Evolutionary conservation across 768 basidiomycete genomes (phyloP).

Genomic region (Collybia nuda): DNA sequence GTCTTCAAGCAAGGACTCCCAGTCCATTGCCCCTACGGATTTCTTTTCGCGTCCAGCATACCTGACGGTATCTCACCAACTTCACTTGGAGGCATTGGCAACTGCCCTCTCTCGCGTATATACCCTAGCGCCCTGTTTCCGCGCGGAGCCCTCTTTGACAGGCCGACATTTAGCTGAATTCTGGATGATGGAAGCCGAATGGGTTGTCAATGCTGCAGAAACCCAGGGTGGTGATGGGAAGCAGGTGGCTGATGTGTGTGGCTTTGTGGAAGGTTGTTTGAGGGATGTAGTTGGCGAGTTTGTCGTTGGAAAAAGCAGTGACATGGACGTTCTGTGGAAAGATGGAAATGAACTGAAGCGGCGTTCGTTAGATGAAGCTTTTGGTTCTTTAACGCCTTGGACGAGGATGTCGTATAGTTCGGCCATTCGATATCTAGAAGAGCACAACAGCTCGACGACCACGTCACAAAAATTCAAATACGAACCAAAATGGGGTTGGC

Average conservation of each 20-base stretch:
- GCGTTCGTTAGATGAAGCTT: constrained; percentile 34
- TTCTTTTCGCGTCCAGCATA: constrained; percentile 80
- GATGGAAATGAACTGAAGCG: constrained; percentile 33
- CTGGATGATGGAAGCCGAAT: constrained; percentile 99
- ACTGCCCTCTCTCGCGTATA: constrained; percentile 81
- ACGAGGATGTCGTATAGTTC: constrained; percentile 75
- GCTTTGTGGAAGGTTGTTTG: constrained; percentile 36
- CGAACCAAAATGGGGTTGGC: constrained; percentile 63
- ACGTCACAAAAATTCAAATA: constrained; percentile 48
- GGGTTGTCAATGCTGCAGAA: constrained; percentile 41
- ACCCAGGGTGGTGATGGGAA: not conserved
- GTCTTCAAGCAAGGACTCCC: too few relatives aligned
- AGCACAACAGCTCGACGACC: constrained; percentile 20
- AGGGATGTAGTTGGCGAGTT: constrained; percentile 20
- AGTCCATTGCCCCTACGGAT: constrained; percentile 28
- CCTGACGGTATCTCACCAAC: constrained; percentile 93
- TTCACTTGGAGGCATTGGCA: constrained; percentile 90
- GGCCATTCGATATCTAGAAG: constrained; percentile 61
- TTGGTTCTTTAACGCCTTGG: constrained; percentile 48
- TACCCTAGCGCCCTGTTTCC: constrained; percentile 91
- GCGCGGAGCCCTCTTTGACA: constrained; percentile 88
- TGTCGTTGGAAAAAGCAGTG: constrained; percentile 14
- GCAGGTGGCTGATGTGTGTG: constrained; percentile 41
- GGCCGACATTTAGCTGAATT: constrained; percentile 95
- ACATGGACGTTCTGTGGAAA: constrained; percentile 39